Evolutionary conservation across 257 asterid species (phyloP), one percentile per base, ranked within the genome.

Genomic region (Penstemon eatonii): DNA sequence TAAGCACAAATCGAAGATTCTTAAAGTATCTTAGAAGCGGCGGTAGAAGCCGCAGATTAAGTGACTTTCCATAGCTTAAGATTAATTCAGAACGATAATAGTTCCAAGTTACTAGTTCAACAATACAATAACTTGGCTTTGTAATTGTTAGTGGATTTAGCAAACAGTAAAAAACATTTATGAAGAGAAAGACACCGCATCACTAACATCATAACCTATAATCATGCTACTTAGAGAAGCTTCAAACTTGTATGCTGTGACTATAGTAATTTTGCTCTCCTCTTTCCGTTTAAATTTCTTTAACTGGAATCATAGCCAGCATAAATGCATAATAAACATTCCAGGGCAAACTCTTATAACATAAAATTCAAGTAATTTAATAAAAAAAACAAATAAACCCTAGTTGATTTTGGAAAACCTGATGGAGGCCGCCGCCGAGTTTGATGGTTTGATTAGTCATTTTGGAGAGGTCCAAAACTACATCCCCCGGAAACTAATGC

Each of bases 361-460:
- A n/a, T 15, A 47, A 25, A 37, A 38, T 1, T 5, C 6, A 50
- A 55, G 8, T 36, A 57, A 73, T 13, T 25, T 1, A 25, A 25
- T 25, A 25, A 25, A 8, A n/a, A 46, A 6, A n/a, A 54, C 36
- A 25, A 40, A 33, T 15, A 73, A 82, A 76, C 70, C 82, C 81
- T 67, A 76, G 40, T 4, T 43, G 63, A 66, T 64, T 49, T 50
- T 64, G 49, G 54, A 78, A 45, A 76, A 92, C 97, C 97, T 93
- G 97, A 53, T 81, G 89, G 70, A 93, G 96, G 78, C 98, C 97
- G 41, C 95, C 77, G 62, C 97, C 96, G 5, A 93, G 94, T 89
- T 90, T 93, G 70, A 93, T 76, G 6, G 91, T 88, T 75, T 88
- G 96, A 73, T 86, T 81, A 58, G 82, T 46, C 92, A 87, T 75